Conservation (phyloP, 2,329 filamentous ascomycete species). For the Ceratocystis harringtonii region DNA sequence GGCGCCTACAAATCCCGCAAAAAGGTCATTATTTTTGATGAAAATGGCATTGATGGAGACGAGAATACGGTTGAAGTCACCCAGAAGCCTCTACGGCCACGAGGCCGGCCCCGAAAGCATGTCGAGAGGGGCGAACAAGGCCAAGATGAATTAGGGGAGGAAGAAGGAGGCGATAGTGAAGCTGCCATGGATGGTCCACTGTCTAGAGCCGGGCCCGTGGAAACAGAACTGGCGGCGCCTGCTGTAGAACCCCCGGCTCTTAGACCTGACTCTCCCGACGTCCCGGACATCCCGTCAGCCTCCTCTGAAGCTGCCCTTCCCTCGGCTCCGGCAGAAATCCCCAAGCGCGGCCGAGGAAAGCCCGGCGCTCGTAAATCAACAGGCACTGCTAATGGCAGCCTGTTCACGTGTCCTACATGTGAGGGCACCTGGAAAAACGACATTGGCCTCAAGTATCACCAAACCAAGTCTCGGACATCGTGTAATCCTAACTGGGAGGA, state of each 20-base stretch:
- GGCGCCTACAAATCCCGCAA: conserved; percentile 3
- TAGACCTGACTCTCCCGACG: neutral
- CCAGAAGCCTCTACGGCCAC: neutral
- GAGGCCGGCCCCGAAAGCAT: conserved; percentile 4
- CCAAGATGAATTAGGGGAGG: neutral
- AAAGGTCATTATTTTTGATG: conserved; percentile 14
- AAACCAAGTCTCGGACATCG: conserved; percentile 36
- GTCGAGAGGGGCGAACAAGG: neutral
- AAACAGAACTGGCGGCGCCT: neutral
- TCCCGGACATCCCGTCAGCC: neutral
- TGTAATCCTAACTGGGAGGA: conserved; percentile 36
- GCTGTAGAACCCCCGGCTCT: neutral
- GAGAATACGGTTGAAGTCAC: neutral
- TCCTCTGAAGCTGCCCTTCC: neutral
- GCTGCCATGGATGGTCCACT: too few relatives aligned
- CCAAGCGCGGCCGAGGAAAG: neutral
- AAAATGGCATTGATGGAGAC: neutral
- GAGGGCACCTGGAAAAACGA: conserved; percentile 42
- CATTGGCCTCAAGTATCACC: conserved; percentile 43
- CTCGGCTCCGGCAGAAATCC: neutral
- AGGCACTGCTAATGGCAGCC: conserved; percentile 19
- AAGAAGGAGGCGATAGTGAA: neutral
- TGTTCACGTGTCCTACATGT: conserved; percentile 38
- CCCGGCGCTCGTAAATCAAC: neutral
- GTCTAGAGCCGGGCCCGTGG: too few relatives aligned